These are phyloP conservation scores for Suillus variegatus DNA, from an alignment of 768 basidiomycete genomes.

Conservation along the genomic window DNA sequence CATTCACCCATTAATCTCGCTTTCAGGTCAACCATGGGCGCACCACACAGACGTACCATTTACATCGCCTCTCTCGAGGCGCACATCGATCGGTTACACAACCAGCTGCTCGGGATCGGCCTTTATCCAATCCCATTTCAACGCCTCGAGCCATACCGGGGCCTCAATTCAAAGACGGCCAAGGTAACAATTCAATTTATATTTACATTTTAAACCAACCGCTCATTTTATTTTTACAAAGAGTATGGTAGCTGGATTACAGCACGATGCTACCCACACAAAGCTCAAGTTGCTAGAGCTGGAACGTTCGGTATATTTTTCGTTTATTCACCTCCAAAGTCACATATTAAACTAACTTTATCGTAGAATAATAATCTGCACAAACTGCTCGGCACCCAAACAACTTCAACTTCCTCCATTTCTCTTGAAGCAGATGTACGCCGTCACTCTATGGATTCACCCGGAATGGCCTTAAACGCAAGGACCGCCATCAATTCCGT, in stretches of 20 bases:
- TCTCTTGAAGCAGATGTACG: slow-evolving; percentile 34
- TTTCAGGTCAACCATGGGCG: slow-evolving; percentile 61
- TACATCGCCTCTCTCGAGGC: slow-evolving; percentile 75
- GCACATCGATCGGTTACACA: slow-evolving; percentile 69
- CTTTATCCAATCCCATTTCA: slow-evolving; percentile 58
- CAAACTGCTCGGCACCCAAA: slow-evolving; percentile 30
- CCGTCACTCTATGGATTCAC: slow-evolving; percentile 34
- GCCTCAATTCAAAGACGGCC: slow-evolving; percentile 75
- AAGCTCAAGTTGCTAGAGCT: slow-evolving; percentile 69
- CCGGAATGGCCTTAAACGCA: slow-evolving; percentile 31
- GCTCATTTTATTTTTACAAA: slow-evolving; percentile 22
- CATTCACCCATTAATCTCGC: not conserved
- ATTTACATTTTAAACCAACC: not conserved
- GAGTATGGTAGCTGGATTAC: slow-evolving; percentile 76
- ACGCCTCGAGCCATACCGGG: slow-evolving; percentile 62
- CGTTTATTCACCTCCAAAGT: slow-evolving; percentile 3
- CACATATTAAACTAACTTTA: not conserved
- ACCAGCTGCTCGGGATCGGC: slow-evolving; percentile 52
- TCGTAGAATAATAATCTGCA: slow-evolving; percentile 32
- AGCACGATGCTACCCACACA: slow-evolving; percentile 60
- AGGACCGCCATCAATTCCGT: not conserved
- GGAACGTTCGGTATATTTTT: slow-evolving; percentile 58
- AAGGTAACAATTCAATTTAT: slow-evolving; percentile 47
- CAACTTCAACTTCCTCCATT: slow-evolving; percentile 24
- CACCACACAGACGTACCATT: slow-evolving; percentile 66